These are phyloP conservation scores for Polyporus arcularius DNA, from an alignment of 768 basidiomycete species.

Conservation along the genomic window DNA sequence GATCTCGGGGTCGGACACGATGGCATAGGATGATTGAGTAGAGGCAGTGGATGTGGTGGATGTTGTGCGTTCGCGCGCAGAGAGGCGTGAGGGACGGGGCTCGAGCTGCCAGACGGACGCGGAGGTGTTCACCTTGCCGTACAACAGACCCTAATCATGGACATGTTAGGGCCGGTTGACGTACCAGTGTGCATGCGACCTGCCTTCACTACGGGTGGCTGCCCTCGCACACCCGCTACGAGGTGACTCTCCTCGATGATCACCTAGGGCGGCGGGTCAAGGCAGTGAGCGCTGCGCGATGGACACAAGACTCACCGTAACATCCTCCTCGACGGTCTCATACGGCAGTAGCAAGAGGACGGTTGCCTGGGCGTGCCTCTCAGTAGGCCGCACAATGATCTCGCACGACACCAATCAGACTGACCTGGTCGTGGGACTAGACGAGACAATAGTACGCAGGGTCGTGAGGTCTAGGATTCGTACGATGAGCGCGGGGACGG, in stretches of 20 bases:
- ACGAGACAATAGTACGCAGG: constrained; percentile 5
- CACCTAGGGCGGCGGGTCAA: constrained; percentile 45
- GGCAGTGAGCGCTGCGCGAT: constrained; percentile 2
- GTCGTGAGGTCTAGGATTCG: background rate
- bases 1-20: constrained; percentile 83
- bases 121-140: constrained; percentile 63
- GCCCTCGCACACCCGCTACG: constrained; percentile 71
- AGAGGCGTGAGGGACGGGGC: constrained; percentile 54
- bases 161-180: background rate
- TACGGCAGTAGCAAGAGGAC: constrained; percentile 74
- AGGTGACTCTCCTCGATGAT: constrained; percentile 71
- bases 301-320: constrained; percentile 50
- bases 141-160: constrained; percentile 63
- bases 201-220: constrained; percentile 74
- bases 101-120: constrained; percentile 83
- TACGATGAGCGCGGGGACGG: constrained; percentile 24
- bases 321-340: constrained; percentile 69
- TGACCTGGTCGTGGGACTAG: constrained; percentile 87
- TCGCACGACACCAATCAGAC: background rate
- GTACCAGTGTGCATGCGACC: constrained; percentile 15
- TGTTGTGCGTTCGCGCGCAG: constrained; percentile 69
- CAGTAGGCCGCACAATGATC: constrained; percentile 2
- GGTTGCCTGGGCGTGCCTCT: constrained; percentile 56
- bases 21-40: constrained; percentile 78
- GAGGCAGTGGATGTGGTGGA: constrained; percentile 76